These are phyloP conservation scores for Rhodocollybia butyracea DNA, from an alignment of 768 basidiomycete genomes.

Conservation along the genomic window DNA sequence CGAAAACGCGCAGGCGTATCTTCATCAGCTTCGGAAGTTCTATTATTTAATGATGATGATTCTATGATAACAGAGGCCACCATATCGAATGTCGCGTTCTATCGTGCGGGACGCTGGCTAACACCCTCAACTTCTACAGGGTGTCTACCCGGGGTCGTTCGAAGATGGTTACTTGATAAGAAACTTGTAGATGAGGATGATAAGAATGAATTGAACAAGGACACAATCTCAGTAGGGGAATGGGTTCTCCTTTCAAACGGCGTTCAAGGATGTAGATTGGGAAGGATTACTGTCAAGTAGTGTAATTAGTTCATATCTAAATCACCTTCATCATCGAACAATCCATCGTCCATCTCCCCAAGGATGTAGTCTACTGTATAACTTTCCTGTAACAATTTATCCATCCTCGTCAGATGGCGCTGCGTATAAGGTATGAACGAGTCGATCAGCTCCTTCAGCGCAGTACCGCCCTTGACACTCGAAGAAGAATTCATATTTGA, in stretches of 20 bases:
- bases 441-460: slow-evolving; percentile 75
- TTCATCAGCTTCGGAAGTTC: slow-evolving; percentile 47
- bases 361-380: slow-evolving; percentile 91
- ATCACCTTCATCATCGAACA: slow-evolving; percentile 46
- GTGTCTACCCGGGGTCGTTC: slow-evolving; percentile 69
- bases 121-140: slow-evolving; percentile 61
- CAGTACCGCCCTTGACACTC: slow-evolving; percentile 25
- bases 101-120: slow-evolving; percentile 54
- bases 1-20: slow-evolving; percentile 47
- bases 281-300: slow-evolving; percentile 29
- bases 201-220: slow-evolving; percentile 37
- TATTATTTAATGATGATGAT: slow-evolving; percentile 53
- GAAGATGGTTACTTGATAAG: slow-evolving; percentile 66
- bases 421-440: slow-evolving; percentile 93
- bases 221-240: slow-evolving; percentile 49
- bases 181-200: slow-evolving; percentile 51
- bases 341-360: slow-evolving; percentile 82
- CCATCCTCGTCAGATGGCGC: slow-evolving; percentile 82
- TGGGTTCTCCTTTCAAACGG: slow-evolving; percentile 71
- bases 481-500: slow-evolving; percentile 18
- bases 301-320: slow-evolving; percentile 40
- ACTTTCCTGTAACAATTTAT: slow-evolving; percentile 89
- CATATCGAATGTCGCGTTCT: slow-evolving; percentile 71
- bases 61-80: slow-evolving; percentile 60
- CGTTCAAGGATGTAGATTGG: slow-evolving; percentile 66